Percentiles rank a stretch among this genome's conserved stretches.
Conservation (phyloP, 768 basidiomycete genomes). For the Kondoa subrosea region DNA sequence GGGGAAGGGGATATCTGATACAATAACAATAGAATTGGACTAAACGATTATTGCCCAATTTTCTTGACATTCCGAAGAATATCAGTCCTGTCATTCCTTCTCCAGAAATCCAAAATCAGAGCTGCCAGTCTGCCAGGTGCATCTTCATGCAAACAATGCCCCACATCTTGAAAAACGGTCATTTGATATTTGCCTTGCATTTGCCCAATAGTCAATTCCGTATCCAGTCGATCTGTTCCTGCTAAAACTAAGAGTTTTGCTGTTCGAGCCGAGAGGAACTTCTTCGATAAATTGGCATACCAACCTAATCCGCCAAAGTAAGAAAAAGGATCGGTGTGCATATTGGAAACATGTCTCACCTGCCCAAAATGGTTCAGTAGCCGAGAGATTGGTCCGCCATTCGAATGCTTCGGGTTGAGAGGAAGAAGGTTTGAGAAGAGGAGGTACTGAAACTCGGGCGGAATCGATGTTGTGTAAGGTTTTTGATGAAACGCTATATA, state of each 20-base stretch:
- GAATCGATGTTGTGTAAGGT: conserved; percentile 66
- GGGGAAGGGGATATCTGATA: neutral
- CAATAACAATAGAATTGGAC: no score
- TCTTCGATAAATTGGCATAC: conserved; percentile 66
- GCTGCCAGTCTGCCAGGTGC: conserved; percentile 65
- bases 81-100: conserved; percentile 58
- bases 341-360: conserved; percentile 37
- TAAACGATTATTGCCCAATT: conserved; percentile 37
- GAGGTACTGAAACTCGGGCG: conserved; percentile 75
- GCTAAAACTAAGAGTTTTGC: conserved; percentile 80
- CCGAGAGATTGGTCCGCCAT: conserved; percentile 71
- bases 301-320: conserved; percentile 56
- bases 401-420: conserved; percentile 33
- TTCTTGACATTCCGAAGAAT: conserved; percentile 42
- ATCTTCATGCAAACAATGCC: conserved; percentile 95
- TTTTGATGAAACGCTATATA: conserved; percentile 52
- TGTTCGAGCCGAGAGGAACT: conserved; percentile 57
- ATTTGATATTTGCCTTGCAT: conserved; percentile 96
- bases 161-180: conserved; percentile 65
- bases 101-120: conserved; percentile 76
- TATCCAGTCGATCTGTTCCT: conserved; percentile 81
- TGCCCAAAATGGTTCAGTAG: conserved; percentile 76
- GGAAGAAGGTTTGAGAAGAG: conserved; percentile 44
- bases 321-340: conserved; percentile 4
- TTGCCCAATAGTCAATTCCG: conserved; percentile 84